Evolutionary conservation across 1,139 yeast species (phyloP).

Genomic region (Spathaspora sp.): DNA sequence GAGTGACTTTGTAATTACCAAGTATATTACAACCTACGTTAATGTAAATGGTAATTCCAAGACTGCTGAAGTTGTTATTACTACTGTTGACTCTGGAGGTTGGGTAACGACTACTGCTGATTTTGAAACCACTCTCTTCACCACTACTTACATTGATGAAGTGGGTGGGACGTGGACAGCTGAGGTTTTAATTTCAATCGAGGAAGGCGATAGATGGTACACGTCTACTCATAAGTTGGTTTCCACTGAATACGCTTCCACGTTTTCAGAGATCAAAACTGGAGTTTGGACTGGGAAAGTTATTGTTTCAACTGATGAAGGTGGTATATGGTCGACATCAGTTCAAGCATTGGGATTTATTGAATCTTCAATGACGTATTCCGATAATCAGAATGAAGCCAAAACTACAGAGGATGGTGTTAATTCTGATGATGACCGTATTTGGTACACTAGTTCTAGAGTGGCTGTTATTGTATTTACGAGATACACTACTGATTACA

Average conservation of each 20-base stretch:
- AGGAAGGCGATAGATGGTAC: too few relatives aligned
- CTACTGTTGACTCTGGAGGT: neutral
- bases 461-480: too few relatives aligned
- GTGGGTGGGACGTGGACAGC: neutral
- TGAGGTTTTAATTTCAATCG: too few relatives aligned
- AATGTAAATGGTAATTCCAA: neutral
- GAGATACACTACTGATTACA: too few relatives aligned
- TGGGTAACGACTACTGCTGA: neutral
- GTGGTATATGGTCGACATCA: conserved; percentile 4
- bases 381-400: too few relatives aligned
- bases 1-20: neutral
- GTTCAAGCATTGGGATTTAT: too few relatives aligned
- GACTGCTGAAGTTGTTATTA: neutral
- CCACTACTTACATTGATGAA: conserved; percentile 13
- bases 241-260: too few relatives aligned
- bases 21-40: neutral
- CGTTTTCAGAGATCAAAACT: neutral
- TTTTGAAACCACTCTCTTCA: neutral
- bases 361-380: too few relatives aligned
- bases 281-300: conserved; percentile 11
- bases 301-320: conserved; percentile 8
- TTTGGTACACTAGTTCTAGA: too few relatives aligned
- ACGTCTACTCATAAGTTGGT: too few relatives aligned
- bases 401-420: too few relatives aligned
- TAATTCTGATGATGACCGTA: too few relatives aligned